Conservation (phyloP, 2,329 filamentous ascomycete species). For the Aspergillus unguis region DNA sequence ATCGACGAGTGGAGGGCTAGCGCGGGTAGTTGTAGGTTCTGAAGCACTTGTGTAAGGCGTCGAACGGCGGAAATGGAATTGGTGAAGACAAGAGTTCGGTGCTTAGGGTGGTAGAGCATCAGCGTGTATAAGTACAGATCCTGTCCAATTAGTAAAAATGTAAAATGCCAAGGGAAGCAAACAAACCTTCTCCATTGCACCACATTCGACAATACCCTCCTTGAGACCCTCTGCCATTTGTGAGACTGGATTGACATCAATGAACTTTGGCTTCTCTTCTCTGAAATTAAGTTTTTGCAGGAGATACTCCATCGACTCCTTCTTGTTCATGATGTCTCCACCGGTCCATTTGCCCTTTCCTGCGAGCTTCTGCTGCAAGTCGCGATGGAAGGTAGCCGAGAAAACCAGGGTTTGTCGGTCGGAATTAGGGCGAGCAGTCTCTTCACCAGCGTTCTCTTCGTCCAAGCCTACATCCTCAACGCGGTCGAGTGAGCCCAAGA, state of each 20-base stretch:
- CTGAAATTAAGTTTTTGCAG: slow-evolving; percentile 85
- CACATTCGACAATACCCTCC: slow-evolving; percentile 89
- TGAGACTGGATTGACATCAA: slow-evolving; percentile 83
- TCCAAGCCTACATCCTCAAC: slow-evolving; percentile 43
- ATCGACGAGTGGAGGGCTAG: slow-evolving; percentile 87
- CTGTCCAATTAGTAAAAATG: slow-evolving; percentile 36
- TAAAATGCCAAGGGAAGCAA: neutral
- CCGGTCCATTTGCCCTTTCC: slow-evolving; percentile 63
- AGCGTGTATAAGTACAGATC: slow-evolving; percentile 92
- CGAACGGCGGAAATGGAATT: slow-evolving; percentile 94
- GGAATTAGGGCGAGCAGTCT: slow-evolving; percentile 36
- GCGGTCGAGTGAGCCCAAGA: slow-evolving; percentile 74
- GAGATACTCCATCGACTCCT: slow-evolving; percentile 88
- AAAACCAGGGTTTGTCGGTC: slow-evolving; percentile 86
- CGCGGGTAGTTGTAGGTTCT: slow-evolving; percentile 74
- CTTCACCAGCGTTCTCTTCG: slow-evolving; percentile 26
- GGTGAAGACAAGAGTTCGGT: slow-evolving; percentile 84
- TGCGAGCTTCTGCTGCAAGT: slow-evolving; percentile 83
- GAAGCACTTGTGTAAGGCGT: slow-evolving; percentile 77
- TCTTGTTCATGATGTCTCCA: slow-evolving; percentile 64
- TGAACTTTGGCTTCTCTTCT: slow-evolving; percentile 78
- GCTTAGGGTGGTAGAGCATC: slow-evolving; percentile 74
- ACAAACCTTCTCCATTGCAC: slow-evolving; percentile 81
- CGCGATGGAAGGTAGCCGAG: slow-evolving; percentile 91
- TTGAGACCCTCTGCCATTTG: slow-evolving; percentile 85